phyloP scores from a whole-genome alignment of 2,329 filamentous ascomycete species.

The Aspergillus hortae region DNA sequence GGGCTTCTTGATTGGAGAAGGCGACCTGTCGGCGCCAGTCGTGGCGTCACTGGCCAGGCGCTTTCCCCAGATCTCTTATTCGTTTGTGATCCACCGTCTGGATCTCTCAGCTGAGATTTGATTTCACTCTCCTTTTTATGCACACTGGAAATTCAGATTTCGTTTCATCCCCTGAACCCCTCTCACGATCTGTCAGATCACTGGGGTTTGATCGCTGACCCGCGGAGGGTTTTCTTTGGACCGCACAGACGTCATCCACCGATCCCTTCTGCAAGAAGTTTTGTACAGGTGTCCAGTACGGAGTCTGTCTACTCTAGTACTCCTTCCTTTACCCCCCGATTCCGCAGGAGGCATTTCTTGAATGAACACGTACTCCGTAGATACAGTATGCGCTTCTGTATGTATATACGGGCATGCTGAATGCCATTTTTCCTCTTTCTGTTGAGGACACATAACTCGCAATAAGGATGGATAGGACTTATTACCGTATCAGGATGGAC shows the following conservation, averaged over 20 bases:
- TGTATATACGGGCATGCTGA: not conserved
- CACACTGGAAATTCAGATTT: not conserved
- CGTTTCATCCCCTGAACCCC: not conserved
- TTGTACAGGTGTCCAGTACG: not conserved
- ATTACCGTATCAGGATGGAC: not conserved
- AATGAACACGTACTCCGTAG: too few relatives aligned
- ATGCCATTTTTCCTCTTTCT: not conserved
- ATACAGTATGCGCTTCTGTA: too few relatives aligned
- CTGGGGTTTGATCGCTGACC: not conserved
- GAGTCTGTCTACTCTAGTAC: not conserved
- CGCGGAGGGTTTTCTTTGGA: not conserved
- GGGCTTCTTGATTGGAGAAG: not conserved
- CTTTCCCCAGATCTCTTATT: not conserved
- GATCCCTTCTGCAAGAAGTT: not conserved
- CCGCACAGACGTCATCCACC: not conserved
- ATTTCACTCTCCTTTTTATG: not conserved
- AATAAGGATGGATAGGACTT: not conserved
- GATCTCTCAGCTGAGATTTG: not conserved
- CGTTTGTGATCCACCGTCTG: not conserved
- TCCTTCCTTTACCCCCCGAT: too few relatives aligned
- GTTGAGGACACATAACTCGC: not conserved
- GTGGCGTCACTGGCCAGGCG: not conserved
- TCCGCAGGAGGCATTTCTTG: too few relatives aligned
- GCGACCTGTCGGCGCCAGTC: not conserved
- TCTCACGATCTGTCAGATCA: not conserved